Evolutionary conservation across 1,139 yeast genomes (phyloP), one percentile per base, ranked within the genome.

Genomic region (Yamadazyma dushanensis): DNA sequence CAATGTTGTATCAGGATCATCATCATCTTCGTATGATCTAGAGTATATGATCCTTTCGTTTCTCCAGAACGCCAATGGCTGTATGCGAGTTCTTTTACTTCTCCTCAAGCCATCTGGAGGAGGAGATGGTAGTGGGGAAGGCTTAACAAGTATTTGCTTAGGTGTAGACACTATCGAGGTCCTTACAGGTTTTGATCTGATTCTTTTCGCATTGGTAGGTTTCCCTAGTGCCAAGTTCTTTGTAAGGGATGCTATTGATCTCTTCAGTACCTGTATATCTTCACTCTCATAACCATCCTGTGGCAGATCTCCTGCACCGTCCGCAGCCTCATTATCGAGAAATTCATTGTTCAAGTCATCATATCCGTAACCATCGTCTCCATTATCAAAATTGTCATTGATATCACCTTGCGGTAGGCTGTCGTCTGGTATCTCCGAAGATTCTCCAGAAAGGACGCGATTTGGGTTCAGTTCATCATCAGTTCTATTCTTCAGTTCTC

Each of bases 21-120:
- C 55, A 16, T 65, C 57, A 46, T 64, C 65, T 32, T 70, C 77
- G 47, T 63, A 62, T 2, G 69, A 66, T 47, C 63, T 61, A 37
- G 81, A 73, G 51, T 83, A 87, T 2, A 85, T 76, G 25, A 84
- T 75, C 41, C 80, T 69, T 57, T 89, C 96, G 53, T 84, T 85
- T 56, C 86, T 76, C 96, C 97, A 88, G 54, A 73, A 85, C 8
- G 89, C 92, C 45, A 88, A 63, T 0, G 96, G 95, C 2, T 83
- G 78, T 6, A 85, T 72, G 45, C 76, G 75, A 1, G 78, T 74
- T 50, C 96, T 70, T 29, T 71, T 69, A 0, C 96, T 84, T 43
- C 74, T 49, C 27, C 75, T 55, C 11, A 66, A 52, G 1, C 72
- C 73, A 40, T 66, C 73, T 3, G 73, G 73, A 6, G 75, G 73